Evolutionary conservation across 768 basidiomycete genomes (phyloP), one percentile per base, ranked within the genome.

Genomic region (Xanthoconium stramineum): DNA sequence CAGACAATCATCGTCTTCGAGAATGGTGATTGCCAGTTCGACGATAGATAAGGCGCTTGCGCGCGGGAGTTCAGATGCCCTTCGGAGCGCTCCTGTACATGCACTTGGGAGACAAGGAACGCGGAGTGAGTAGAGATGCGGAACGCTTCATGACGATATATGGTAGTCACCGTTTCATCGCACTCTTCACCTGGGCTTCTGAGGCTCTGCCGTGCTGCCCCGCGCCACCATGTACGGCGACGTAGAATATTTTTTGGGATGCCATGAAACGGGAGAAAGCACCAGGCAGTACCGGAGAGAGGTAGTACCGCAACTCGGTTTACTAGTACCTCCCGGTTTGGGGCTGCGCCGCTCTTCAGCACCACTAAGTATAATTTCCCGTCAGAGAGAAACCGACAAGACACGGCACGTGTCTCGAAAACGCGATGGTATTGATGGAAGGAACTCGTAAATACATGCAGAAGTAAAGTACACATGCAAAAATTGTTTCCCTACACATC

Each of bases 181-280:
- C 80, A 13, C 69, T 71, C 59, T 85, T 87, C 38, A 88, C 73
- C 36, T 76, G 74, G 29, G 75, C 72, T 52, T 88, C 85, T 15
- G 74, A 69, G 0, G 67, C 58, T 45, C 65, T 71, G 8, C 75
- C 66, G 61, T 91, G 88, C n/a, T 75, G 68, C 4, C 90, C 91
- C 29, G 91, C 91, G 32, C 91, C 91, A 12, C 86, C 90, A 61
- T 93, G 91, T 12, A 89, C 86, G 3, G 82, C 83, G 55, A 90
- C 70, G 59, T 78, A 66, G 35, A 15, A 81, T 39, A 73, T 59
- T 74, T 60, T 59, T 24, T 37, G 35, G 6, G 48, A 33, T 17
- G 55, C 37, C 64, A 64, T 64, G 35, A 19, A 42, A 20, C 13
- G 11, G 45, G 5, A 36, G n/a, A n/a, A 42, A 33, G 33, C 37